A percentile compares a stretch with the other conserved stretches of the same genome.
phyloP scores from a whole-genome alignment of 176 grass and related monocot genomes.

The Sorghum bicolor region Sorghum_bicolor_NCBIv3 NC_012874.2:53716001-53716500 shows the following conservation, averaged over 20 bases:
- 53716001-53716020: background rate
- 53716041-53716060: no score
- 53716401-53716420: conserved; percentile 30
- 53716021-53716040: background rate
- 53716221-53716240: conserved; percentile 24
- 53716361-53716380: conserved; percentile 36
- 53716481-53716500: no score
- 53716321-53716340: conserved; percentile 27
- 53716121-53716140: no score
- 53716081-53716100: no score
- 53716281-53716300: conserved; percentile 17
- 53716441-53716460: conserved; percentile 22
- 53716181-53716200: background rate
- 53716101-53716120: no score
- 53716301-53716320: conserved; percentile 30
- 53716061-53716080: no score
- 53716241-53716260: conserved; percentile 27
- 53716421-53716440: conserved; percentile 21
- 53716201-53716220: conserved; percentile 30
- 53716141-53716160: no score
- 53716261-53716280: conserved; percentile 14
- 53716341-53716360: conserved; percentile 16
- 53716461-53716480: no score
- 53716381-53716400: background rate
- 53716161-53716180: no score